Conservation (phyloP, 352 stramenopile genomes). For the Plasmopara muralis region DNA sequence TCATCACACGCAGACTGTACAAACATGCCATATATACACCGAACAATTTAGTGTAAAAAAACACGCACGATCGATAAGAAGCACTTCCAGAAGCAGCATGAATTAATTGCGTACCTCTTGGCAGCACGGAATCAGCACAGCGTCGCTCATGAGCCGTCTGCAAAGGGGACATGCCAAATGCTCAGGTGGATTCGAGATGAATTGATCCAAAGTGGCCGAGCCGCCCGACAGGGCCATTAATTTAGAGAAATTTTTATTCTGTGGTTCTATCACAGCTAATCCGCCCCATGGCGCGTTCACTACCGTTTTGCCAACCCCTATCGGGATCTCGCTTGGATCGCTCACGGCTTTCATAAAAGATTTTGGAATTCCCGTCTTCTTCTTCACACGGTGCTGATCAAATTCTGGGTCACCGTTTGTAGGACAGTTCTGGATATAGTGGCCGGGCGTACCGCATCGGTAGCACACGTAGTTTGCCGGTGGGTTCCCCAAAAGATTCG, state of each 20-base stretch:
- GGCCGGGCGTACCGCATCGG: slow-evolving; percentile 71
- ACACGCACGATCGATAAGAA: not conserved
- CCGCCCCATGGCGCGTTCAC: slow-evolving; percentile 80
- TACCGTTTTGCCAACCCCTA: slow-evolving; percentile 79
- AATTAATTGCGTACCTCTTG: slow-evolving; percentile 63
- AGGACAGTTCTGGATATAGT: slow-evolving; percentile 87
- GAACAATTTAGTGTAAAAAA: slow-evolving; percentile 10
- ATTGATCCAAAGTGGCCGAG: slow-evolving; percentile 86
- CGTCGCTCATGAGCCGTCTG: slow-evolving; percentile 84
- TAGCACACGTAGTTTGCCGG: slow-evolving; percentile 84
- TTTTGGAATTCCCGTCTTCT: slow-evolving; percentile 84
- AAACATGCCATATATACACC: slow-evolving; percentile 9
- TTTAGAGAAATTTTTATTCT: slow-evolving; percentile 91
- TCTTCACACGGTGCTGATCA: slow-evolving; percentile 84
- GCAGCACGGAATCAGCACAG: slow-evolving; percentile 82
- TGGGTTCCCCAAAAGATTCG: slow-evolving; percentile 43
- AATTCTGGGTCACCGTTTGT: slow-evolving; percentile 85
- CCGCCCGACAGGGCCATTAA: slow-evolving; percentile 85
- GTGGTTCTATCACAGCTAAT: slow-evolving; percentile 85
- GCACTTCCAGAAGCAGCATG: slow-evolving; percentile 4
- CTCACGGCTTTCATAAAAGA: slow-evolving; percentile 86
- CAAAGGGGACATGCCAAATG: slow-evolving; percentile 85
- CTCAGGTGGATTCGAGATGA: slow-evolving; percentile 85
- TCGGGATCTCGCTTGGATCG: slow-evolving; percentile 77
- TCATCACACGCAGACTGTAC: slow-evolving; percentile 73